Conservation (phyloP, 176 grass and related monocot species). For the Aegilops tauschii region DNA sequence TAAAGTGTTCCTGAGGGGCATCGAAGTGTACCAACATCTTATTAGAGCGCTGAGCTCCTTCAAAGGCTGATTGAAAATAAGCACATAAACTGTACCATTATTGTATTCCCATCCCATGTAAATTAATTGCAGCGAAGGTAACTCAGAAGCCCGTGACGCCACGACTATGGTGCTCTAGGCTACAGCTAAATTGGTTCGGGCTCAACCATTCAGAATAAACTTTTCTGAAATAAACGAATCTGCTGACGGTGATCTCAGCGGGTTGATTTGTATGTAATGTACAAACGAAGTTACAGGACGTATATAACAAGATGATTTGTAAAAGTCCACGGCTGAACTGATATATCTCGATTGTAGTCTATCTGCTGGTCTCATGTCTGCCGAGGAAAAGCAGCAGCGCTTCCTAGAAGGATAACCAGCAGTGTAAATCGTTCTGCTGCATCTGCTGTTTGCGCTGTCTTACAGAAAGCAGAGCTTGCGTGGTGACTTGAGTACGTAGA, state of each 20-base stretch:
- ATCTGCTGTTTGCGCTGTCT: neutral
- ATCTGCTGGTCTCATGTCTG: neutral
- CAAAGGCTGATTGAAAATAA: slow-evolving; percentile 12
- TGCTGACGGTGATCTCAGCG: neutral
- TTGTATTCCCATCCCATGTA: neutral
- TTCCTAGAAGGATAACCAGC: neutral
- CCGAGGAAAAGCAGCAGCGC: neutral
- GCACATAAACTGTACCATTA: neutral
- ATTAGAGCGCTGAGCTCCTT: slow-evolving; percentile 76
- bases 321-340: neutral
- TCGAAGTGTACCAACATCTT: slow-evolving; percentile 78
- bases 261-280: neutral
- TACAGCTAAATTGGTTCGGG: neutral
- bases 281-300: neutral
- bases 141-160: neutral
- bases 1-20: slow-evolving; percentile 78
- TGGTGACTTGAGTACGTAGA: too few relatives aligned
- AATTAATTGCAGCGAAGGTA: neutral
- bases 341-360: neutral
- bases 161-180: neutral
- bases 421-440: neutral
- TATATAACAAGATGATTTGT: neutral
- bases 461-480: too few relatives aligned
- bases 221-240: neutral
- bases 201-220: neutral